A percentile compares a stretch with the other conserved stretches of the same genome.
phyloP scores from a whole-genome alignment of 2,329 filamentous ascomycete genomes.

The Polytolypa hystricis region DNA sequence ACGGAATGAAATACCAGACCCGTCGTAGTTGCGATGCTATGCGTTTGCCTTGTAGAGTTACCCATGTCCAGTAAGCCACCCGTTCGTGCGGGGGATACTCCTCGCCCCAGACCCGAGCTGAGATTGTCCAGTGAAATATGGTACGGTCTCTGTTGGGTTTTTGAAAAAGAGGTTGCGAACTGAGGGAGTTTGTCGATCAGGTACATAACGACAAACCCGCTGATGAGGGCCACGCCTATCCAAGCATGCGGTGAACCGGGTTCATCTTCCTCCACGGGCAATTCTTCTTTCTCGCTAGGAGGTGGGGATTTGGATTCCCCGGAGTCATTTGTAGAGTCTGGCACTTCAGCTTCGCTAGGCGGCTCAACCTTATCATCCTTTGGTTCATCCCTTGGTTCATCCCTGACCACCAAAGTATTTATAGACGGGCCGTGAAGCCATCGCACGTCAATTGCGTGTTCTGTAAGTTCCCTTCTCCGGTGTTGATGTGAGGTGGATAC shows the following conservation, averaged over 20 bases:
- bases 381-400: constrained; percentile 3
- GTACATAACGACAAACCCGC: constrained; percentile 94
- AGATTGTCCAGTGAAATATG: constrained; percentile 85
- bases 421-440: constrained; percentile 5
- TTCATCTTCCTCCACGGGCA: constrained; percentile 27
- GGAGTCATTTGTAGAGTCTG: not conserved
- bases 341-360: not conserved
- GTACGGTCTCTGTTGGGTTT: constrained; percentile 56
- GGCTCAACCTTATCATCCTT: not conserved
- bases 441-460: constrained; percentile 14
- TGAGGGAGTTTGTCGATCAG: constrained; percentile 78
- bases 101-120: constrained; percentile 42
- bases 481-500: constrained; percentile 22
- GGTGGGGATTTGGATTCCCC: constrained; percentile 15
- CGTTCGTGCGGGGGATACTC: constrained; percentile 28
- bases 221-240: constrained; percentile 74
- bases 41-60: constrained; percentile 18
- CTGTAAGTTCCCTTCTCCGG: constrained; percentile 15
- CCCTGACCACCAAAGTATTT: constrained; percentile 3
- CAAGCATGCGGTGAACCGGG: constrained; percentile 55
- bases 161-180: constrained; percentile 55
- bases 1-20: constrained; percentile 94
- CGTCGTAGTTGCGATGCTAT: constrained; percentile 66
- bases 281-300: constrained; percentile 35
- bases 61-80: constrained; percentile 27